Base-by-base conservation (phyloP, 805 yeast genomes). In the Candida montana region DNA sequence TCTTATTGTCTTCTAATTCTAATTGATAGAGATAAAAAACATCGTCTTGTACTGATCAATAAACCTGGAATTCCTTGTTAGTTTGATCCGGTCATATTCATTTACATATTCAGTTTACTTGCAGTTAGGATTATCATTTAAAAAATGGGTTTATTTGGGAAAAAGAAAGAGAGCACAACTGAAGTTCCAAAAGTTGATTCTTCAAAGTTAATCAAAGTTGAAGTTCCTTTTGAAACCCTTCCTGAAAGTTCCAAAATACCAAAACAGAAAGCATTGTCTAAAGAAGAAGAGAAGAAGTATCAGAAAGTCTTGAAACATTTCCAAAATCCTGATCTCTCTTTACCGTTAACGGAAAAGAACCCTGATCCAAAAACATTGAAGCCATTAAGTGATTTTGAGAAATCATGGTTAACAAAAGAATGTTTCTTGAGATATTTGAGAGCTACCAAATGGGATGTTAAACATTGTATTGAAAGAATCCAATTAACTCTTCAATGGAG, bases 351-450 rank as follows among this genome's bases (percentile, higher is more conserved):
- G 35, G 72, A 73, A 39, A 61, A 59, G 41, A 59, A 64, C 26
- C 62, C 62, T 18, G 30, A 40, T 21, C 37, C 44, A 12, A 58
- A 61, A 2, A 61, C 61, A n/a, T 60, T 62, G 38, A 56, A 20
- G 79, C 84, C 44, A 69, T 68, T 57, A 55, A 72, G 56, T 0
- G 67, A 58, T 17, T 66, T 67, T 34, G 99, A 93, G 62, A 83
- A 79, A 61, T 82, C 95, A 0, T 93, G 99, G 99, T 69, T 93
- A 42, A 85, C 97, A 2, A 75, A 83, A 53, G 99, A 93, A 61
- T 93, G 99, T 59, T 71, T 93, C 44, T 63, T 88, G 54, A 76
- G 99, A 59, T 93, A 93, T 60, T 67, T 91, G 41, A 75, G 97
- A 42, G 99, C 99, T 19, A 84, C 96, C 19, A 91, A 88, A 61